A percentile compares a stretch with the other conserved stretches of the same genome.
phyloP scores from a whole-genome alignment of 352 stramenopile genomes.

The Chrysophaeum taylorii region DNA sequence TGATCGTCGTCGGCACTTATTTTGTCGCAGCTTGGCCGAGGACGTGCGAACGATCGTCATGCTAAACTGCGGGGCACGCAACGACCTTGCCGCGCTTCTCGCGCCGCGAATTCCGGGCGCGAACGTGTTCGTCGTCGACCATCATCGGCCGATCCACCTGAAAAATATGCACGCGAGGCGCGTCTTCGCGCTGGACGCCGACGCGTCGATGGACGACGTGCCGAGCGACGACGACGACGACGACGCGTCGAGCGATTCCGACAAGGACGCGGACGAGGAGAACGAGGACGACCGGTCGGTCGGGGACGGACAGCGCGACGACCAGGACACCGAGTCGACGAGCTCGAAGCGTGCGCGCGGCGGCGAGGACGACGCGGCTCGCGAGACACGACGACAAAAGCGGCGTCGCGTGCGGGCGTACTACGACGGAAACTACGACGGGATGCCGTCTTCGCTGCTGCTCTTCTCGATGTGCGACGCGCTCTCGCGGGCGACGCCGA shows the following conservation, averaged over 20 bases:
- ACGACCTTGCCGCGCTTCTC: conserved; percentile 19
- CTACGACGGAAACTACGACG: conserved; percentile 79
- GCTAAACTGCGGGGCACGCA: conserved; percentile 26
- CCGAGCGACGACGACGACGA: background rate
- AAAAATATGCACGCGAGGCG: conserved; percentile 80
- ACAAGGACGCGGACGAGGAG: no score
- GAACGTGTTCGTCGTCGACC: conserved; percentile 88
- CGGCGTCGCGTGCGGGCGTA: conserved; percentile 66
- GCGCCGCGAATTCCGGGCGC: conserved; percentile 25
- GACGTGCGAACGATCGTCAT: background rate
- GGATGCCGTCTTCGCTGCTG: conserved; percentile 45
- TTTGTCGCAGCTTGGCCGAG: no score
- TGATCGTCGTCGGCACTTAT: no score
- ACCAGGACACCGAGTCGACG: conserved; percentile 6
- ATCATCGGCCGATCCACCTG: conserved; percentile 84
- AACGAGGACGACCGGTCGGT: conserved; percentile 8
- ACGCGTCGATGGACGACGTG: conserved; percentile 3
- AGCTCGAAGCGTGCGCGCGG: conserved; percentile 4
- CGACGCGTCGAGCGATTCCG: no score
- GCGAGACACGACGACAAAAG: conserved; percentile 22
- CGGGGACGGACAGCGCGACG: conserved; percentile 7
- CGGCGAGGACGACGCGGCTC: conserved; percentile 28
- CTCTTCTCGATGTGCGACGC: conserved; percentile 38
- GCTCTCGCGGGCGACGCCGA: conserved; percentile 37
- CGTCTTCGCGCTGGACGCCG: conserved; percentile 4